Evolutionary conservation across 1,284 basidiomycete genomes (phyloP).

Genomic region (Neolentinus lepideus): DNA sequence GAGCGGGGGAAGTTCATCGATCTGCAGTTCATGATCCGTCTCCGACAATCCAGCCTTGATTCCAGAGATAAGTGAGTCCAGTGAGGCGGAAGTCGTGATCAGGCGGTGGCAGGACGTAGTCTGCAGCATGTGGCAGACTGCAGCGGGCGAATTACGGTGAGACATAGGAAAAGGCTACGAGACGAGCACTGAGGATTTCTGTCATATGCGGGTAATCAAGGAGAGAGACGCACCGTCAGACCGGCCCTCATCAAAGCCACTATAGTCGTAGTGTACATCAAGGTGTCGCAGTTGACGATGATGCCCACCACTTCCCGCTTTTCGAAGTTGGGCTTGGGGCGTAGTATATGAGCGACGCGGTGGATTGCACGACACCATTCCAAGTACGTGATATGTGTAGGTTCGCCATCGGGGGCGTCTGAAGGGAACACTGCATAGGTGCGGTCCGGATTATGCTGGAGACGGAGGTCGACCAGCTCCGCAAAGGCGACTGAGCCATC

Average conservation of each 20-base stretch:
- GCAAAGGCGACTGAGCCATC: not conserved
- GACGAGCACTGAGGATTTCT: not conserved
- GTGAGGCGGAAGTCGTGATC: not conserved
- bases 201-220: not conserved
- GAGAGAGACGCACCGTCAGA: not conserved
- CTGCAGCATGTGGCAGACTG: not conserved
- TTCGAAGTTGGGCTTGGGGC: not conserved
- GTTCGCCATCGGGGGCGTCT: not conserved
- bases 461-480: not conserved
- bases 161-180: slow-evolving; percentile 1
- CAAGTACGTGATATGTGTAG: not conserved
- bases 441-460: not conserved
- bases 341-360: not conserved
- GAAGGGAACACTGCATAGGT: not conserved
- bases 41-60: not conserved
- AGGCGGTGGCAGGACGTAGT: not conserved
- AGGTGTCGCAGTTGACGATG: not conserved
- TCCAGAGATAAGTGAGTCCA: not conserved
- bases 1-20: not conserved
- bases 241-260: not conserved
- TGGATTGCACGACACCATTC: not conserved
- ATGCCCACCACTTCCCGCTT: not conserved
- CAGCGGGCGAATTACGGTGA: not conserved
- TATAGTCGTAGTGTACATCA: slow-evolving; percentile 1
- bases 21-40: not conserved